A percentile compares a stretch with the other conserved stretches of the same genome.
phyloP scores from a whole-genome alignment of 257 asterid genomes.

The Echium plantagineum region DNA sequence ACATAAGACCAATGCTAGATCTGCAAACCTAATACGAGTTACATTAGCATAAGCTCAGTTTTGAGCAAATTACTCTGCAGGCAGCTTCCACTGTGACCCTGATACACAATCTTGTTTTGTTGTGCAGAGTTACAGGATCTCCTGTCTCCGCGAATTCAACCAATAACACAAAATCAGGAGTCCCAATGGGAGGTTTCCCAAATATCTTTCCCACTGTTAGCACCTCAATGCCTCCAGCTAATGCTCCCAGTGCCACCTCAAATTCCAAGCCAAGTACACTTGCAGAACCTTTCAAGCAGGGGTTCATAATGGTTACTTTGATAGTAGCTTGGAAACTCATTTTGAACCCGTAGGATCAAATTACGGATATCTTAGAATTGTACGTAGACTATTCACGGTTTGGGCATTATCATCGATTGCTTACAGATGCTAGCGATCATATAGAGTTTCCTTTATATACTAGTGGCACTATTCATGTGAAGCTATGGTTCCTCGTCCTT shows the following conservation, averaged over 20 bases:
- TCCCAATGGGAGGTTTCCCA: slow-evolving; percentile 18
- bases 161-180: slow-evolving; percentile 33
- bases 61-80: background rate
- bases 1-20: background rate
- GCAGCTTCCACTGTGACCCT: background rate
- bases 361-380: too few species aligned
- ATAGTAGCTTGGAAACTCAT: slow-evolving; percentile 23
- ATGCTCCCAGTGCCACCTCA: slow-evolving; percentile 9
- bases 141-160: slow-evolving; percentile 32
- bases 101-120: slow-evolving; percentile 1
- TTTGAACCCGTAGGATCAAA: slow-evolving; percentile 9
- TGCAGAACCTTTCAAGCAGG: slow-evolving; percentile 26
- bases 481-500: too few species aligned
- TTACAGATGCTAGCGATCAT: background rate
- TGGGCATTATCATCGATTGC: background rate
- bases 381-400: too few species aligned
- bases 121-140: slow-evolving; percentile 34
- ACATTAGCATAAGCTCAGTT: background rate
- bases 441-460: background rate
- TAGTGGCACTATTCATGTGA: too few species aligned
- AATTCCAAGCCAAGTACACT: slow-evolving; percentile 24
- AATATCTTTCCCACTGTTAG: slow-evolving; percentile 24
- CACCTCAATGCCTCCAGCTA: too few species aligned
- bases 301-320: slow-evolving; percentile 23
- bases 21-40: too few species aligned